phyloP scores from a whole-genome alignment of 2,329 filamentous ascomycete genomes.

The Coniochaeta ligniaria region DNA sequence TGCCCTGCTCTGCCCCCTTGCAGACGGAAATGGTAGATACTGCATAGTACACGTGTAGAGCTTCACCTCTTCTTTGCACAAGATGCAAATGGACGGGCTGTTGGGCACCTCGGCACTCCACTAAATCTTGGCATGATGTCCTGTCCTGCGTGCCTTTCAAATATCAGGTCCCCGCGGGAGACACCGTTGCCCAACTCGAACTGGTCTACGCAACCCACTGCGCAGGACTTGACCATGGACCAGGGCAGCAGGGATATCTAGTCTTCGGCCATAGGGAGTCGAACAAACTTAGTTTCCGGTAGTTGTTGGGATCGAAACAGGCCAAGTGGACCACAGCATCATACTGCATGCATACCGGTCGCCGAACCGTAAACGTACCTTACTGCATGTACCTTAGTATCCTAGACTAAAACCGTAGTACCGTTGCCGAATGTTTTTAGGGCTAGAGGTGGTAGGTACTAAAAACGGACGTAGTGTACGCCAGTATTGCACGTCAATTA shows the following conservation, averaged over 20 bases:
- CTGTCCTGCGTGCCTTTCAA: not conserved
- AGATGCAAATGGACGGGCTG: not conserved
- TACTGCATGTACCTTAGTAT: not conserved
- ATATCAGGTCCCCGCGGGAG: not conserved
- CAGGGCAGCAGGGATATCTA: not conserved
- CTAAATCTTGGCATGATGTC: not conserved
- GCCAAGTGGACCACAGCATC: not conserved
- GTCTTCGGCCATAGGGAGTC: not conserved
- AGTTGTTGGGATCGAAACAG: not conserved
- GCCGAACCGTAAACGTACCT: not conserved
- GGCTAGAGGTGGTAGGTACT: not conserved
- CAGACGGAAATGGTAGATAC: not conserved
- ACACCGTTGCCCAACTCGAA: not conserved
- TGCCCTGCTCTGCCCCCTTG: not conserved
- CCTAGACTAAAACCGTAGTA: not conserved
- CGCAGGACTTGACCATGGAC: not conserved
- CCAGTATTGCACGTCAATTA: too few species aligned
- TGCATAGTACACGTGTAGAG: not conserved
- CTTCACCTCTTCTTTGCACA: not conserved
- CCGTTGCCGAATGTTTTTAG: not conserved
- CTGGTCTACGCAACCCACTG: not conserved
- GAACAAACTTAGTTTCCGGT: not conserved
- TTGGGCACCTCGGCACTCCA: not conserved
- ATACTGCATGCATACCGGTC: not conserved
- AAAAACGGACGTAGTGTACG: too few species aligned